Conservation (phyloP, 768 basidiomycete genomes). For the Cystobasidium ongulense region DNA sequence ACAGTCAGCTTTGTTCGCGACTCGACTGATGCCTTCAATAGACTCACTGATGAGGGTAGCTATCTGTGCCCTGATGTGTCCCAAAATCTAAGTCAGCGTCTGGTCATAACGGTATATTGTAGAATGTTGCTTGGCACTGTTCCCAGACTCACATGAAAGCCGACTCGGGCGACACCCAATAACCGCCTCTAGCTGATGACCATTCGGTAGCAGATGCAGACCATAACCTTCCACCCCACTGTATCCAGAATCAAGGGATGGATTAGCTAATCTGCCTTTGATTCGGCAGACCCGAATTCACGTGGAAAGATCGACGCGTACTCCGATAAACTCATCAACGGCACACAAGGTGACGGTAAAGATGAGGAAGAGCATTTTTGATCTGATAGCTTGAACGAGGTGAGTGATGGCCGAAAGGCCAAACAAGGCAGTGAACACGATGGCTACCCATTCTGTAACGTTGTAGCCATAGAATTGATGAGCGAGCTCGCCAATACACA, state of each 20-base stretch:
- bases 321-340: background rate
- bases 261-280: background rate
- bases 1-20: no score
- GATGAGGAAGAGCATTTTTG: background rate
- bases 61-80: no score
- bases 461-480: slow-evolving; percentile 6
- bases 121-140: no score
- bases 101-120: no score
- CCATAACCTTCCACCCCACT: slow-evolving; percentile 8
- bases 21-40: no score
- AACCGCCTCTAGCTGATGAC: background rate
- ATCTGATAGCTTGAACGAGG: slow-evolving; percentile 10
- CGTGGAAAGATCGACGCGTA: background rate
- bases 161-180: background rate
- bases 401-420: slow-evolving; percentile 17
- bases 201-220: background rate
- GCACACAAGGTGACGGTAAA: background rate
- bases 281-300: background rate
- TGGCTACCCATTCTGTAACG: slow-evolving; percentile 31
- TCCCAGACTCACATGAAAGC: background rate
- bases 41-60: no score
- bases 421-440: slow-evolving; percentile 34
- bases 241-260: background rate
- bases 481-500: background rate
- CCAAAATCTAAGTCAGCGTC: no score